Conservation (phyloP, 352 stramenopile genomes). For the Globisporangium canariense region DNA sequence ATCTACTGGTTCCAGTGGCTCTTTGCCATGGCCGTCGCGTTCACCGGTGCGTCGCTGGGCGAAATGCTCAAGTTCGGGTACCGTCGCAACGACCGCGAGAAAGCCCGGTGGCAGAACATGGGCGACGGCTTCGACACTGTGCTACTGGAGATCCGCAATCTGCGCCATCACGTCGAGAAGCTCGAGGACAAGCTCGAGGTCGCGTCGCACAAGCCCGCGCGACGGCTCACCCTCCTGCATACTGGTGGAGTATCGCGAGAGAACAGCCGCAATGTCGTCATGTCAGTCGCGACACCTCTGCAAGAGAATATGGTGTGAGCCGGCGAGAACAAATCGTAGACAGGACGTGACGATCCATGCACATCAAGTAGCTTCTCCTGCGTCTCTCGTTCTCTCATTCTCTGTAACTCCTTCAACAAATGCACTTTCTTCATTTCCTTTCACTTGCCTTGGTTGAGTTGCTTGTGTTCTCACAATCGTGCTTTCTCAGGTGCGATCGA, state of each 20-base stretch:
- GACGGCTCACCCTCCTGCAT: slow-evolving; percentile 25
- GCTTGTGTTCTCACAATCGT: background rate
- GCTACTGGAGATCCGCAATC: slow-evolving; percentile 41
- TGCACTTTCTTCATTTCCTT: slow-evolving; percentile 10
- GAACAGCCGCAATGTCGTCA: slow-evolving; percentile 17
- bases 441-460: background rate
- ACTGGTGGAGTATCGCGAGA: slow-evolving; percentile 15
- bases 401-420: background rate
- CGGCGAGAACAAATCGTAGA: slow-evolving; percentile 6
- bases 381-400: background rate
- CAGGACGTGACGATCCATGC: slow-evolving; percentile 3
- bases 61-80: slow-evolving; percentile 44
- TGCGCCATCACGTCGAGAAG: slow-evolving; percentile 44
- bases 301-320: slow-evolving; percentile 18
- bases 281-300: slow-evolving; percentile 6
- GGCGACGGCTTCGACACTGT: slow-evolving; percentile 36
- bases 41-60: slow-evolving; percentile 26
- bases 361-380: background rate
- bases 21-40: slow-evolving; percentile 33
- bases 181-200: slow-evolving; percentile 50
- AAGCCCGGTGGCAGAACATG: slow-evolving; percentile 27
- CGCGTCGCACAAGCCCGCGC: slow-evolving; percentile 31
- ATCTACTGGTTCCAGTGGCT: slow-evolving; percentile 46
- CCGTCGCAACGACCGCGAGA: slow-evolving; percentile 29
- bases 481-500: background rate